Evolutionary conservation across 1,284 basidiomycete species (phyloP), one percentile per base, ranked within the genome.

Genomic region (Malassezia nana): DNA sequence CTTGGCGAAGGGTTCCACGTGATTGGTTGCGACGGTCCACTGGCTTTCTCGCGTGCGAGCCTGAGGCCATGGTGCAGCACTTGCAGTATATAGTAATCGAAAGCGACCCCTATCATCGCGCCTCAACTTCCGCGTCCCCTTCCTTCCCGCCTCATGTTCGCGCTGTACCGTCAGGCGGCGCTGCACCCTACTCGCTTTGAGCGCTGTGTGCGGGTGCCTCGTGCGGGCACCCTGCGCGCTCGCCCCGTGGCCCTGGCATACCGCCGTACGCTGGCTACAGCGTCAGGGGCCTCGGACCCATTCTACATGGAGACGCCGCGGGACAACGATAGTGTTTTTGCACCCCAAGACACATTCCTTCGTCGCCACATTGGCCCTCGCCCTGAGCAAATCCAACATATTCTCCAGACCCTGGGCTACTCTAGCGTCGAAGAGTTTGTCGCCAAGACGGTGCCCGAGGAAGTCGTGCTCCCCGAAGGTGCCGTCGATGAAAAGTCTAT

Each of bases 401-500:
- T 69, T 62, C 67, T 72, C 38, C 18, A 57, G n/a, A 58, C 58
- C n/a, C 57, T 72, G 28, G 70, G 64, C 25, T 71, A 72, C 59
- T 41, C 26, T 3, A 50, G 66, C 35, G 53, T 71, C 55, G 67
- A 71, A 44, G 61, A 64, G 40, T 67, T 72, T 38, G 51, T 72
- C 22, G 53, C 52, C 29, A 64, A 71, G 43, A 69, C 70, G 9
- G 63, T 72, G 35, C 69, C 70, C 12, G 46, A 56, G 30, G 61
- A 59, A 24, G 65, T 71, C 24, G 50, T 61, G 6, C 80, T 94
- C 42, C 75, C 82, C 9, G 68, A 81, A 28, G 72, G 81, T 46
- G 76, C 79, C 28, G 78, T 90, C 59, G 82, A 80, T 70, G 81
- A 88, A 65, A 76, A 79, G 24, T 79, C 58, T 43, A 66, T 72